These are phyloP conservation scores for Komagataea norvegica DNA, from an alignment of 1,139 yeast genomes.

Conservation along the genomic window DNA sequence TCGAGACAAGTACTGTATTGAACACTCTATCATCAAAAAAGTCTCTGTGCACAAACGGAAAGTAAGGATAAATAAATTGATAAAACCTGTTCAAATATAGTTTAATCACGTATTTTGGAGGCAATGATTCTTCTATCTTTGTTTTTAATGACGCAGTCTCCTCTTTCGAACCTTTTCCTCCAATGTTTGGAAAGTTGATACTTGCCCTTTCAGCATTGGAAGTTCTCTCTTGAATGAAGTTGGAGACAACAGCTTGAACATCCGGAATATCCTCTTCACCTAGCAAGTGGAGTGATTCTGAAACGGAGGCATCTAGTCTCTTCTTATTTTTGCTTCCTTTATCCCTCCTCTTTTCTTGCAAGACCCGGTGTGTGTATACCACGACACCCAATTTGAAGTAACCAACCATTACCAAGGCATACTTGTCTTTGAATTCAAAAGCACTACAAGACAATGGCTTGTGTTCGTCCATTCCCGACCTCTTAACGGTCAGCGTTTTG, in stretches of 20 bases:
- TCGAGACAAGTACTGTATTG: slow-evolving; percentile 12
- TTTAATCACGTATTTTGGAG: slow-evolving; percentile 34
- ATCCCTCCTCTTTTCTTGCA: slow-evolving; percentile 7
- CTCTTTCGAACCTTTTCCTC: background rate
- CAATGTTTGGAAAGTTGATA: slow-evolving; percentile 10
- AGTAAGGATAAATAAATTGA: slow-evolving; percentile 38
- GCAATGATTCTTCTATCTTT: slow-evolving; percentile 29
- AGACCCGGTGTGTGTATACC: slow-evolving; percentile 11
- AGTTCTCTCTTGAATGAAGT: slow-evolving; percentile 17
- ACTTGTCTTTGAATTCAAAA: slow-evolving; percentile 20
- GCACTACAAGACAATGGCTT: slow-evolving; percentile 22
- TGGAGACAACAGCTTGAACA: slow-evolving; percentile 16
- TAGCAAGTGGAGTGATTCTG: slow-evolving; percentile 14
- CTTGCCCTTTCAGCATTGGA: slow-evolving; percentile 12
- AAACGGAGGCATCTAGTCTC: slow-evolving; percentile 22
- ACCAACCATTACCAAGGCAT: slow-evolving; percentile 19
- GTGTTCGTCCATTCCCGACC: slow-evolving; percentile 25
- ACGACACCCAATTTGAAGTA: slow-evolving; percentile 20
- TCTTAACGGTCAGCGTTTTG: slow-evolving; percentile 21
- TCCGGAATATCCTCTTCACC: slow-evolving; percentile 22
- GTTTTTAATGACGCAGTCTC: slow-evolving; percentile 8
- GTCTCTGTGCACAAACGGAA: slow-evolving; percentile 41
- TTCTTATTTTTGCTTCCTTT: slow-evolving; percentile 12
- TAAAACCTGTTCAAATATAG: slow-evolving; percentile 36
- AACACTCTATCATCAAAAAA: slow-evolving; percentile 25